Conservation (phyloP, 352 stramenopile species). For the Elongisporangium prolatum region DNA sequence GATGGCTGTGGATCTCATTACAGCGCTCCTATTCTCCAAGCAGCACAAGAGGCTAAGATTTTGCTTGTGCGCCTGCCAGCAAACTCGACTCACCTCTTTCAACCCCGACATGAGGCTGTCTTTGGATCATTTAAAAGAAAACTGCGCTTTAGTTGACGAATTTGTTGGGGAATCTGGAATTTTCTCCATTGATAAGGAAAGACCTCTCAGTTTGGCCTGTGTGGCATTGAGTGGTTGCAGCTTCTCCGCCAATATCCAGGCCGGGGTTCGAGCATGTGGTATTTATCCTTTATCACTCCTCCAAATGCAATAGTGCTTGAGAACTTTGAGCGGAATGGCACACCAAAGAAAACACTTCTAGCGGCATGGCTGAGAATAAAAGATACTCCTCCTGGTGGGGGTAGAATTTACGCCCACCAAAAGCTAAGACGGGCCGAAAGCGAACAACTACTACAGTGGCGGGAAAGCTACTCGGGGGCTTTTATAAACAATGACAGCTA, state of each 20-base stretch:
- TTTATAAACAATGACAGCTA: too few species aligned
- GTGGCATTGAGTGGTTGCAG: slow-evolving; percentile 8
- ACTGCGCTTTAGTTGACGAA: slow-evolving; percentile 6
- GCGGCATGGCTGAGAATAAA: too few species aligned
- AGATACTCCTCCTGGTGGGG: too few species aligned
- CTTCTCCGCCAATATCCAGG: slow-evolving; percentile 7
- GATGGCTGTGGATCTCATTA: slow-evolving; percentile 16
- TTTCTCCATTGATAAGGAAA: slow-evolving; percentile 9
- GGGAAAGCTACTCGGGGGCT: too few species aligned
- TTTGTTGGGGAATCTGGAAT: slow-evolving; percentile 9
- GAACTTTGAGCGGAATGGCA: too few species aligned
- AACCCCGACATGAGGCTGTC: slow-evolving; percentile 14
- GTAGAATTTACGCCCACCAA: too few species aligned
- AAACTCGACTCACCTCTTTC: too few species aligned
- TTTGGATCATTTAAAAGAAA: slow-evolving; percentile 13
- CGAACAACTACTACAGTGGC: too few species aligned
- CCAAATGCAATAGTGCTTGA: too few species aligned
- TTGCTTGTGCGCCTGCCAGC: too few species aligned
- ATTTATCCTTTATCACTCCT: slow-evolving; percentile 10
- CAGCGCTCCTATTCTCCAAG: slow-evolving; percentile 1
- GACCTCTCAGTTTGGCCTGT: slow-evolving; percentile 6
- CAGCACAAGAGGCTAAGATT: neutral
- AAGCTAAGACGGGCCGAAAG: too few species aligned
- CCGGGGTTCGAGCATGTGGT: slow-evolving; percentile 6
- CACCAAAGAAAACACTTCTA: too few species aligned